Percentiles rank a stretch among this genome's conserved stretches.
Conservation (phyloP, 495 filamentous ascomycete genomes). For the Aspergillus indologenus region DNA sequence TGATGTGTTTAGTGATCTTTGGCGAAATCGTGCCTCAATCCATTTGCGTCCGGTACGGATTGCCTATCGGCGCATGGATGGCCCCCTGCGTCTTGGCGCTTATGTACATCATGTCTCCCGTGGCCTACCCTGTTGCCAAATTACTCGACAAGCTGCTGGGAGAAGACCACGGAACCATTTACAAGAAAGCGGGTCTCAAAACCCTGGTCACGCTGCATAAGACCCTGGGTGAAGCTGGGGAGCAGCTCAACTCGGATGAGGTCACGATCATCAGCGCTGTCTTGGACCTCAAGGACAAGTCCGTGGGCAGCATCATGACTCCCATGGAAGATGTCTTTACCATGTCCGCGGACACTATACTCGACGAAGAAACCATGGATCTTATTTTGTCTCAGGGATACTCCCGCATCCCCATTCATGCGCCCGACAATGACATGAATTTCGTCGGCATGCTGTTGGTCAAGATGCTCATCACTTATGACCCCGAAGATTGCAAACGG, state of each 20-base stretch:
- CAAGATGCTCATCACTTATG: conserved; percentile 98
- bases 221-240: conserved; percentile 77
- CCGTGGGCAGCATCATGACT: conserved; percentile 94
- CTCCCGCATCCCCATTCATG: conserved; percentile 90
- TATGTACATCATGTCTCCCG: conserved; percentile 86
- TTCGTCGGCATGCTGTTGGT: conserved; percentile 97
- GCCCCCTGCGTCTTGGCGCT: conserved; percentile 80
- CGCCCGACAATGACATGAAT: conserved; percentile 75
- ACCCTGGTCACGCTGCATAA: conserved; percentile 91
- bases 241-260: conserved; percentile 93
- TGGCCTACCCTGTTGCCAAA: conserved; percentile 89
- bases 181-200: conserved; percentile 92
- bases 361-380: conserved; percentile 92
- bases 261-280: conserved; percentile 98
- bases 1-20: conserved; percentile 74
- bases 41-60: conserved; percentile 91
- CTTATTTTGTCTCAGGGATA: conserved; percentile 88
- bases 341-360: conserved; percentile 85
- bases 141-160: conserved; percentile 84
- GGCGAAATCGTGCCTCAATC: conserved; percentile 95
- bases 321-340: conserved; percentile 96
- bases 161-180: conserved; percentile 89
- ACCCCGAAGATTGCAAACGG: conserved; percentile 82
- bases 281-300: conserved; percentile 91
- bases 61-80: conserved; percentile 95